These are phyloP conservation scores for Stephania cephalantha DNA, from an alignment of 164 flowering plant species.

Conservation along the genomic window DNA sequence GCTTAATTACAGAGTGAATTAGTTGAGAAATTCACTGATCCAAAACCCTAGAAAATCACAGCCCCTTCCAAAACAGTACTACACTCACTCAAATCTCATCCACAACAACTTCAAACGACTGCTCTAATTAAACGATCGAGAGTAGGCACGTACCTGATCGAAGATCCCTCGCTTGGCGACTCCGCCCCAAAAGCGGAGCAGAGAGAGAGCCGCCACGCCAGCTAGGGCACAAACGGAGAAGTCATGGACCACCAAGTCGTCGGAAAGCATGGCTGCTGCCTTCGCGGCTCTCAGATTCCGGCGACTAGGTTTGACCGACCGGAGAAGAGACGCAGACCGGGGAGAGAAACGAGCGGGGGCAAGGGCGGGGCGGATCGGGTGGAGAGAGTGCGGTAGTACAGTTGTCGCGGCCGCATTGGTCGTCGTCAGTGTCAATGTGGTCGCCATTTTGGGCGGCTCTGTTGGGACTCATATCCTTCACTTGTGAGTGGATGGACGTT, in stretches of 20 bases:
- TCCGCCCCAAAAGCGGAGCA: conserved; percentile 52
- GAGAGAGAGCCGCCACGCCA: conserved; percentile 39
- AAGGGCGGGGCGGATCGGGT: neutral
- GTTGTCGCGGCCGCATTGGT: neutral
- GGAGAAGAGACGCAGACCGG: neutral
- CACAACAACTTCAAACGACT: neutral
- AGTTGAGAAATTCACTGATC: no score
- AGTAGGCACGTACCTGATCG: conserved; percentile 40
- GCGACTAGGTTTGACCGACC: neutral
- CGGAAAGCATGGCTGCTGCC: conserved; percentile 24
- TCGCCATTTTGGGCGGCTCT: no score
- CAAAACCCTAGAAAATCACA: no score
- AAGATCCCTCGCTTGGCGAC: conserved; percentile 57
- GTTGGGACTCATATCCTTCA: no score
- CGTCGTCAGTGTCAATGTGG: no score
- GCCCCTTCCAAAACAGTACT: no score
- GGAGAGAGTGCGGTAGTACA: neutral
- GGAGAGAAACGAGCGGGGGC: neutral
- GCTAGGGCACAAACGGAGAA: conserved; percentile 32
- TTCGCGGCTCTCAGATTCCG: conserved; percentile 3
- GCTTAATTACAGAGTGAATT: no score
- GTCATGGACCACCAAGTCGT: conserved; percentile 38
- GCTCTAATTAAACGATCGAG: neutral
- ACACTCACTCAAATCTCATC: neutral
- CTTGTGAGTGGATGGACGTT: no score